phyloP scores from a whole-genome alignment of 306 rosid genomes.

The Rubus parviflorus region DNA sequence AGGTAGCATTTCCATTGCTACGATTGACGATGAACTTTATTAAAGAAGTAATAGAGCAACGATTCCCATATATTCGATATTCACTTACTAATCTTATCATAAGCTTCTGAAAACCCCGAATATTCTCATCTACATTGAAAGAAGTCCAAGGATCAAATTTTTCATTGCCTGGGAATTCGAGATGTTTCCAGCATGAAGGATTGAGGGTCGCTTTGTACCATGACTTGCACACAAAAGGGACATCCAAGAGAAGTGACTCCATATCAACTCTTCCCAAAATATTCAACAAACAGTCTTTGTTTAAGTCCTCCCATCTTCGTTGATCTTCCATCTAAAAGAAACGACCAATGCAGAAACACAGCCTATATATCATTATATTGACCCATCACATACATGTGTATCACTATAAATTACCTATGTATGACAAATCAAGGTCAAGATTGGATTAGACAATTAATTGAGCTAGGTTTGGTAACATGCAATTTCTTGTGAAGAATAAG shows the following conservation, averaged over 20 bases:
- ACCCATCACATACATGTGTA: too few species aligned
- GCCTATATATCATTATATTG: too few species aligned
- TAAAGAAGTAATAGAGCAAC: neutral
- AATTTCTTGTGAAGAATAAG: neutral
- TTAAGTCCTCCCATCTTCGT: constrained; percentile 1
- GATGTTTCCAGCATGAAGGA: constrained; percentile 4
- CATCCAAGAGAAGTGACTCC: constrained; percentile 6
- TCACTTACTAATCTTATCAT: neutral
- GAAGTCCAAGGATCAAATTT: neutral
- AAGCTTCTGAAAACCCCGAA: neutral
- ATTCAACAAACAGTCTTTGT: neutral
- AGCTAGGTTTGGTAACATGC: neutral
- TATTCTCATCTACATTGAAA: neutral
- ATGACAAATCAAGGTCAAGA: too few species aligned
- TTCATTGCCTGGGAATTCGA: neutral
- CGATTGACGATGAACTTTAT: constrained; percentile 1
- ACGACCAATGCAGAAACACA: neutral
- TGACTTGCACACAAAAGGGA: neutral
- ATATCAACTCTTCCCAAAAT: neutral
- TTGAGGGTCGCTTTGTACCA: constrained; percentile 5
- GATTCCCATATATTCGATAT: neutral
- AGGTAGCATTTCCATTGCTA: neutral
- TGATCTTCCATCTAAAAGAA: neutral
- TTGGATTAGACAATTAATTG: too few species aligned
- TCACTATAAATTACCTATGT: too few species aligned